Conservation (phyloP, 805 yeast genomes). For the Wickerhamiella occidentalis region DNA sequence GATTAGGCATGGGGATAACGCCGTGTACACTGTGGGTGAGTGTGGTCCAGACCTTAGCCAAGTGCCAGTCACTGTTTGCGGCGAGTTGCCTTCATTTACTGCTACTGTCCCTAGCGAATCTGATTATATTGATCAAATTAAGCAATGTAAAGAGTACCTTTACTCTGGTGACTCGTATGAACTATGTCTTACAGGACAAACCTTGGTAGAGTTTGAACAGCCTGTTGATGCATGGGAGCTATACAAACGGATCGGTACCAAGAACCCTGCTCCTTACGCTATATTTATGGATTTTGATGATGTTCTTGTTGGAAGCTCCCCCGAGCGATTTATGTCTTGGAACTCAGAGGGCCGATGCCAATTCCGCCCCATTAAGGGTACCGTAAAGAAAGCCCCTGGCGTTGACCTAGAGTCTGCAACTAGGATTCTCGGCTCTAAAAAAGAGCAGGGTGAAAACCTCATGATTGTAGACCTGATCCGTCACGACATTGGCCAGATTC, state of each 20-base stretch:
- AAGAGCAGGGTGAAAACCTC: constrained; percentile 88
- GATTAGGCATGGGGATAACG: constrained; percentile 1
- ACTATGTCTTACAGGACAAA: constrained; percentile 73
- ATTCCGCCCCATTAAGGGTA: constrained; percentile 91
- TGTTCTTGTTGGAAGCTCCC: constrained; percentile 72
- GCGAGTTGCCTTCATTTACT: constrained; percentile 16
- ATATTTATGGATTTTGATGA: constrained; percentile 63
- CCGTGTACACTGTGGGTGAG: constrained; percentile 4
- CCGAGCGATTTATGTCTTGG: constrained; percentile 89
- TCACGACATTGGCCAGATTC: constrained; percentile 68
- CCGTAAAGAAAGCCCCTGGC: constrained; percentile 55
- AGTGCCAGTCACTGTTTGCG: neutral
- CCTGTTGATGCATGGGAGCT: constrained; percentile 55
- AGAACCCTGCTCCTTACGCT: constrained; percentile 89
- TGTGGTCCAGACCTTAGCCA: neutral
- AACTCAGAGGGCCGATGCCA: constrained; percentile 43
- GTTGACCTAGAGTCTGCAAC: constrained; percentile 50
- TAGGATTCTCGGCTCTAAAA: constrained; percentile 59
- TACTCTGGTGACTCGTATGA: constrained; percentile 86
- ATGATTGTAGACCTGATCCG: constrained; percentile 95
- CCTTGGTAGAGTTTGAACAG: constrained; percentile 42
- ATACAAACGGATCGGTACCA: constrained; percentile 54
- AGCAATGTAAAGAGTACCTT: constrained; percentile 52
- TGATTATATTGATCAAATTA: constrained; percentile 44
- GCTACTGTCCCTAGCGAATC: constrained; percentile 37